Evolutionary conservation across 805 yeast species (phyloP).

Genomic region (Metahyphopichia silvanorum): DNA sequence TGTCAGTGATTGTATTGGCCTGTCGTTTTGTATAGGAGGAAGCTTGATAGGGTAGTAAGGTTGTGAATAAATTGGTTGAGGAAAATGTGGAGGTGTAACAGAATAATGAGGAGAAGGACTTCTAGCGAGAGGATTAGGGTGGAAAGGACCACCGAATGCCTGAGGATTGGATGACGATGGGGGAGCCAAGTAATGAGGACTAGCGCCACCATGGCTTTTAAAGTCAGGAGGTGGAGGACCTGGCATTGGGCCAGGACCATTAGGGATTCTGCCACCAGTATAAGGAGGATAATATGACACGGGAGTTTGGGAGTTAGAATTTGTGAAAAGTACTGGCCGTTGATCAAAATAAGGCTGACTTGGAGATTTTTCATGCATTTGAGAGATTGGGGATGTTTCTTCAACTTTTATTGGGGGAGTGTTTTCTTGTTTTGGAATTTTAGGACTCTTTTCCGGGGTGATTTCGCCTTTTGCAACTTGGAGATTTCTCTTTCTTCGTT

Average conservation of each 20-base stretch:
- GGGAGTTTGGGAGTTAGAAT: constrained; percentile 3
- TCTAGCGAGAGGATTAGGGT: no score
- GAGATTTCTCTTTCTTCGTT: constrained; percentile 59
- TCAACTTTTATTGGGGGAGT: background rate
- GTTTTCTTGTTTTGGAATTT: constrained; percentile 4
- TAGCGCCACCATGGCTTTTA: constrained; percentile 4
- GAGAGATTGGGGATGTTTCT: constrained; percentile 4
- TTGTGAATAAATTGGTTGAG: no score
- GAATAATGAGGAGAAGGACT: no score
- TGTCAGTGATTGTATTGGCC: no score
- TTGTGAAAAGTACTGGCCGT: constrained; percentile 7
- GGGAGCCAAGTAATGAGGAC: constrained; percentile 4
- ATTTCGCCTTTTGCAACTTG: constrained; percentile 7
- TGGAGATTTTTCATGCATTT: constrained; percentile 2
- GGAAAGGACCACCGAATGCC: no score
- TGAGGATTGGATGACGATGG: constrained; percentile 2
- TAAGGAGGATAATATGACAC: constrained; percentile 30
- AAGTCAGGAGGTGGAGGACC: constrained; percentile 35
- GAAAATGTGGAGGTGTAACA: constrained; percentile 1
- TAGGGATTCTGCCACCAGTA: constrained; percentile 34
- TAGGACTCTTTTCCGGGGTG: no score
- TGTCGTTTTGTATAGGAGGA: no score
- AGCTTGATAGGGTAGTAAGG: no score
- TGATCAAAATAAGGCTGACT: constrained; percentile 5
- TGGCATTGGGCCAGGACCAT: constrained; percentile 42